Conservation (phyloP, 176 grass and related monocot species). For the Bolboschoenus planiculmis region DNA sequence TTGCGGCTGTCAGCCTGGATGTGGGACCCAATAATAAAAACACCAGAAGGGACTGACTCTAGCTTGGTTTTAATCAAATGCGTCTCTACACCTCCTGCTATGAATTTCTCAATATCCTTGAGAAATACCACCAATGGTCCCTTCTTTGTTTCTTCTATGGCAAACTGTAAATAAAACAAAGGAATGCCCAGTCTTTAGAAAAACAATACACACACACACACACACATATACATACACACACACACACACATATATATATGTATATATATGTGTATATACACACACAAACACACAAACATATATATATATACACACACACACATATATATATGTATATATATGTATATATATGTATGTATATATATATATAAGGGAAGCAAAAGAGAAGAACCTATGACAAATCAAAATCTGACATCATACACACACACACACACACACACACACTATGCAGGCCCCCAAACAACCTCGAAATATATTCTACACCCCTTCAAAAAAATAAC, state of each 20-base stretch:
- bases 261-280: too few species aligned
- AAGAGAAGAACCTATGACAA: too few species aligned
- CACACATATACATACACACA: too few species aligned
- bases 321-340: too few species aligned
- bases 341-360: not conserved
- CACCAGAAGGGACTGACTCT: constrained; percentile 53
- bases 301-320: too few species aligned
- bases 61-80: constrained; percentile 76
- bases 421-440: too few species aligned
- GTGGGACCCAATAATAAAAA: constrained; percentile 87
- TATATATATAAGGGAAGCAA: too few species aligned
- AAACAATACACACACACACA: too few species aligned
- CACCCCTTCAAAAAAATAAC: not conserved
- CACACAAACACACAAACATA: too few species aligned
- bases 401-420: too few species aligned
- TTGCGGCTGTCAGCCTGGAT: constrained; percentile 65
- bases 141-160: constrained; percentile 62
- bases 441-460: not conserved
- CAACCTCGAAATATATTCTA: not conserved
- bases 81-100: constrained; percentile 55
- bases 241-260: too few species aligned
- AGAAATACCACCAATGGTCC: constrained; percentile 67
- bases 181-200: not conserved
- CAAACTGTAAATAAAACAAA: constrained; percentile 40
- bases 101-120: constrained; percentile 78